A percentile compares a stretch with the other conserved stretches of the same genome.
These are phyloP conservation scores for Penicillium palitans DNA, from an alignment of 2,329 filamentous ascomycete species.

Conservation along the genomic window DNA sequence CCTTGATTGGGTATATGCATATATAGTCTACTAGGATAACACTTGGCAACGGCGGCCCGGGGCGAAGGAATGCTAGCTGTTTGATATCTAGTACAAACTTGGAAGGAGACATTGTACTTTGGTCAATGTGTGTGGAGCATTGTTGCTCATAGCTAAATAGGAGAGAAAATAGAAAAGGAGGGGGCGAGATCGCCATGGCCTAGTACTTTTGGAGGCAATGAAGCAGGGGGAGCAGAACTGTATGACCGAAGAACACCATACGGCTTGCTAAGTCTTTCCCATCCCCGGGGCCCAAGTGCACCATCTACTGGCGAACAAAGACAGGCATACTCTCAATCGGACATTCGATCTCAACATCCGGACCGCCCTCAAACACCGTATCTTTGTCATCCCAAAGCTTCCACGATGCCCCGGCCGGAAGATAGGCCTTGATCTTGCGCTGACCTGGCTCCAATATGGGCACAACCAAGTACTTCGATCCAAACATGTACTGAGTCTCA, in stretches of 20 bases:
- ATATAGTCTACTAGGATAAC: background rate
- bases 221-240: background rate
- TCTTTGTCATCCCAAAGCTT: conserved; percentile 38
- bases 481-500: conserved; percentile 65
- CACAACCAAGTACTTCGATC: conserved; percentile 58
- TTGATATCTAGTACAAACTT: conserved; percentile 3
- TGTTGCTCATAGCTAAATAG: background rate
- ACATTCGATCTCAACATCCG: conserved; percentile 44
- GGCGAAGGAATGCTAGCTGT: background rate
- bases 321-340: conserved; percentile 52
- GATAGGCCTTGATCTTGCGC: conserved; percentile 51
- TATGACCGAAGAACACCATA: background rate
- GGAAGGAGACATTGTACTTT: background rate
- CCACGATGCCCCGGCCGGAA: conserved; percentile 54
- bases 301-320: conserved; percentile 35
- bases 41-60: background rate
- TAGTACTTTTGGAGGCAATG: background rate
- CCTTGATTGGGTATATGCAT: background rate
- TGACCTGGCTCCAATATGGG: conserved; percentile 56
- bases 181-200: background rate
- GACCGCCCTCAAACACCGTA: conserved; percentile 41
- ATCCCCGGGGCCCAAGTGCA: background rate
- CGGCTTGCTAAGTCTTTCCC: background rate
- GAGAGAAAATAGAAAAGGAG: background rate
- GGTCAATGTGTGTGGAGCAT: background rate